Percentiles rank a stretch among this genome's conserved stretches.
Conservation (phyloP, 306 rosid species). For the Spatholobus suberectus region DNA sequence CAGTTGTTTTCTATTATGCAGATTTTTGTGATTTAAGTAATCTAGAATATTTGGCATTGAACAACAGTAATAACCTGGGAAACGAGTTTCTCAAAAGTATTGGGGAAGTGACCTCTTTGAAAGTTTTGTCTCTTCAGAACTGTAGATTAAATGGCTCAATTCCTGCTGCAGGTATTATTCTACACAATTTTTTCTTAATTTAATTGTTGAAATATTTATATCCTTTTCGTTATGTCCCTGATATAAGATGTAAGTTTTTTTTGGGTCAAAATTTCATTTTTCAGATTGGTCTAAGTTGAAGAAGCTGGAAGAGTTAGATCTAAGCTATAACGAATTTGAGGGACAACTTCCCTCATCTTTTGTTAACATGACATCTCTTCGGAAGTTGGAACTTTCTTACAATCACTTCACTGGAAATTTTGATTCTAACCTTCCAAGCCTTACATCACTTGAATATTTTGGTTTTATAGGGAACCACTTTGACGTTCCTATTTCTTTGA, state of each 20-base stretch:
- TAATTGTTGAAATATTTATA: not conserved
- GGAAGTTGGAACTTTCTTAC: not conserved
- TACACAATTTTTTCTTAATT: not conserved
- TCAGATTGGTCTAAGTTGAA: slow-evolving; percentile 25
- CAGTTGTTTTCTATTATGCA: not conserved
- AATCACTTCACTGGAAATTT: slow-evolving; percentile 20
- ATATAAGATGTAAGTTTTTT: not conserved
- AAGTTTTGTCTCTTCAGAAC: not conserved
- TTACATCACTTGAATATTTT: slow-evolving; percentile 31
- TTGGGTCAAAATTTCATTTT: not conserved
- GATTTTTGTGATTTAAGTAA: slow-evolving; percentile 13
- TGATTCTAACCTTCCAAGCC: not conserved
- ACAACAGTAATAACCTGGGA: not conserved
- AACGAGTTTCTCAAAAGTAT: slow-evolving; percentile 7
- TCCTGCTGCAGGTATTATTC: not conserved
- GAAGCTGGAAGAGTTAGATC: slow-evolving; percentile 26
- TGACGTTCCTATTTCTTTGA: slow-evolving; percentile 10
- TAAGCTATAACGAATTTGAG: not conserved
- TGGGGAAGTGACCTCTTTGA: slow-evolving; percentile 24
- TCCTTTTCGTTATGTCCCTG: not conserved
- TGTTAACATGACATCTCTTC: slow-evolving; percentile 30
- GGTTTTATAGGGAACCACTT: not conserved
- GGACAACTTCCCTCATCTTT: slow-evolving; percentile 35
- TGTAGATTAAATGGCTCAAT: slow-evolving; percentile 14
- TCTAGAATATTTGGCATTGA: slow-evolving; percentile 6